These are phyloP conservation scores for Symbiotaphrina buchneri DNA, from an alignment of 495 filamentous ascomycete genomes.

Conservation along the genomic window DNA sequence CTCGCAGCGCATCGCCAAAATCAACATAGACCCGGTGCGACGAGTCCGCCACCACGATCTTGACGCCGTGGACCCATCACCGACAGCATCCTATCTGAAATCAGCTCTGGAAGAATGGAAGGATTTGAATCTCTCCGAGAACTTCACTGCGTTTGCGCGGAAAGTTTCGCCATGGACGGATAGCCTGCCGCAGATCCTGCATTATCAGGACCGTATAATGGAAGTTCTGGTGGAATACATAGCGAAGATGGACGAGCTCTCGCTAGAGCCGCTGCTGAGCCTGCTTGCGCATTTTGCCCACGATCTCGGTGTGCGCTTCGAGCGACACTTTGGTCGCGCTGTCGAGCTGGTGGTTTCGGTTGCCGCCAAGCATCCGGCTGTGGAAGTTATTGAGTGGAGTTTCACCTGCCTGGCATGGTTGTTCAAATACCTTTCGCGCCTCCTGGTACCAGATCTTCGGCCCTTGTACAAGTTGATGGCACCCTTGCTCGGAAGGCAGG, in stretches of 20 bases:
- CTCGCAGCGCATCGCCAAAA: constrained; percentile 74
- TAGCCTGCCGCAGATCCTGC: constrained; percentile 73
- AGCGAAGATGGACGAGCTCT: constrained; percentile 44
- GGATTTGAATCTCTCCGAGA: constrained; percentile 69
- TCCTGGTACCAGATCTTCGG: constrained; percentile 65
- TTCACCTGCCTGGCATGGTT: constrained; percentile 88
- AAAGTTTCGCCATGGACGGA: constrained; percentile 59
- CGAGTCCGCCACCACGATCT: constrained; percentile 63
- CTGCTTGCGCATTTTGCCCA: constrained; percentile 77
- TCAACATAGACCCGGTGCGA: constrained; percentile 83
- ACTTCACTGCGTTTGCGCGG: constrained; percentile 49
- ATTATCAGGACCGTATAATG: constrained; percentile 71
- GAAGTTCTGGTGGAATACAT: constrained; percentile 56
- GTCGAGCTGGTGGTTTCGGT: constrained; percentile 44
- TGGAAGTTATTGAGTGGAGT: constrained; percentile 87
- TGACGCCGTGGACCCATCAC: constrained; percentile 45
- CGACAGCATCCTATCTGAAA: constrained; percentile 55
- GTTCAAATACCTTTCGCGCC: constrained; percentile 82
- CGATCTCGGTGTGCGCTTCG: constrained; percentile 73
- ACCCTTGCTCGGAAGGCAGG: constrained; percentile 63
- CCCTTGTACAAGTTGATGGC: constrained; percentile 66
- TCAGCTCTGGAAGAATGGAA: constrained; percentile 68
- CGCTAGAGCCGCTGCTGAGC: constrained; percentile 66
- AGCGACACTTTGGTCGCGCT: constrained; percentile 55
- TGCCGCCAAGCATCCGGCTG: constrained; percentile 35